A percentile compares a stretch with the other conserved stretches of the same genome.
phyloP scores from a whole-genome alignment of 163 green algal genomes.

The Scenedesmus sp. region DNA sequence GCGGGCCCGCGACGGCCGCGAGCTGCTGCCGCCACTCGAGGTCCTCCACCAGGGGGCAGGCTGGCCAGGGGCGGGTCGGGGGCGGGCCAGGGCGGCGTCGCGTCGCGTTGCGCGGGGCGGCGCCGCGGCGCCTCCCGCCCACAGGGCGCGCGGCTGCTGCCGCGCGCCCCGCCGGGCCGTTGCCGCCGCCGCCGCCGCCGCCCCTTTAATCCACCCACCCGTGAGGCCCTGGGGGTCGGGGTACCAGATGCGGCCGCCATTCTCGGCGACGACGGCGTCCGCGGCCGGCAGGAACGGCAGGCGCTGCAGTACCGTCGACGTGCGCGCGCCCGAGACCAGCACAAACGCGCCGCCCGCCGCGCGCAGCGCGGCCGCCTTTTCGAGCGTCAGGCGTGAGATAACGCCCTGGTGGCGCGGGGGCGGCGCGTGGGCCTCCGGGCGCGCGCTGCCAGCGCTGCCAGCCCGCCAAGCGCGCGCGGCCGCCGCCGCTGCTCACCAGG shows the following conservation, averaged over 20 bases:
- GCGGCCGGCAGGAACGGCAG: conserved; percentile 82
- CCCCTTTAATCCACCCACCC: conserved; percentile 21
- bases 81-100: too few species aligned
- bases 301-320: conserved; percentile 79
- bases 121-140: neutral
- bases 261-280: conserved; percentile 86
- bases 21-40: conserved; percentile 66
- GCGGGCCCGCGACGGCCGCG: conserved; percentile 53
- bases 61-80: too few species aligned
- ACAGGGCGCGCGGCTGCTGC: neutral
- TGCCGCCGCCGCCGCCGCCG: too few species aligned
- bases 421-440: neutral
- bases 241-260: conserved; percentile 85
- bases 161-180: neutral
- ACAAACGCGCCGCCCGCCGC: neutral
- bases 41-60: conserved; percentile 75
- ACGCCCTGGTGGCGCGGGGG: conserved; percentile 15
- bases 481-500: conserved; percentile 11
- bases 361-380: conserved; percentile 16
- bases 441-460: neutral
- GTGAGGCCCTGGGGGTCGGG: conserved; percentile 45
- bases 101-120: too few species aligned
- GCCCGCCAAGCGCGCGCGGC: too few species aligned
- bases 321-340: conserved; percentile 69
- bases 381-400: conserved; percentile 36